Percentiles rank a stretch among this genome's conserved stretches.
Evolutionary conservation across 2,329 filamentous ascomycete species (phyloP).

Genomic region (Colletotrichum sp.): DNA sequence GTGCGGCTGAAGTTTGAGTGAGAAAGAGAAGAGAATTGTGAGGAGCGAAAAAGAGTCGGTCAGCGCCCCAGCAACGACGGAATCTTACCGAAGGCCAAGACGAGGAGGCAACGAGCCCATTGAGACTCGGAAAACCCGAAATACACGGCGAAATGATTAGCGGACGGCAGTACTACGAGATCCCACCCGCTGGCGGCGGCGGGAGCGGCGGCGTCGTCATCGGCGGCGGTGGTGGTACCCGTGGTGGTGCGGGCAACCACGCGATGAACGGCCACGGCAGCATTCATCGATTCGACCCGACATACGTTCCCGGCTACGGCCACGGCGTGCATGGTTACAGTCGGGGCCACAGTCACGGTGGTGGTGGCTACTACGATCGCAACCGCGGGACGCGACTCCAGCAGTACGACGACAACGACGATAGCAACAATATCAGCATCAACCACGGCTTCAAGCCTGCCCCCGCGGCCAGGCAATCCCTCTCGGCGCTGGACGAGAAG

Average conservation of each 20-base stretch:
- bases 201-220: background rate
- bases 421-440: background rate
- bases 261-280: background rate
- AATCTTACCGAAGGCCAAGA: background rate
- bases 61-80: background rate
- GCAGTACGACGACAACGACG: background rate
- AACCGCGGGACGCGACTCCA: background rate
- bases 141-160: background rate
- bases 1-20: background rate
- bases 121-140: background rate
- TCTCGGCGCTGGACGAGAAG: constrained; percentile 24
- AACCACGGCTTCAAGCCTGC: background rate
- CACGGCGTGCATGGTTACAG: background rate
- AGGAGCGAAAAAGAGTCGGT: background rate
- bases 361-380: background rate
- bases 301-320: background rate
- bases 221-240: background rate
- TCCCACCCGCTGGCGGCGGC: background rate
- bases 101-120: background rate
- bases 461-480: constrained; percentile 16
- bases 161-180: constrained; percentile 16
- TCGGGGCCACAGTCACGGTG: background rate
- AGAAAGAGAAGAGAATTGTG: background rate
- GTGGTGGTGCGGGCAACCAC: background rate
- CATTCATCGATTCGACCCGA: constrained; percentile 13